Conservation (phyloP, 495 filamentous ascomycete genomes). For the Neurospora sp. region DNA sequence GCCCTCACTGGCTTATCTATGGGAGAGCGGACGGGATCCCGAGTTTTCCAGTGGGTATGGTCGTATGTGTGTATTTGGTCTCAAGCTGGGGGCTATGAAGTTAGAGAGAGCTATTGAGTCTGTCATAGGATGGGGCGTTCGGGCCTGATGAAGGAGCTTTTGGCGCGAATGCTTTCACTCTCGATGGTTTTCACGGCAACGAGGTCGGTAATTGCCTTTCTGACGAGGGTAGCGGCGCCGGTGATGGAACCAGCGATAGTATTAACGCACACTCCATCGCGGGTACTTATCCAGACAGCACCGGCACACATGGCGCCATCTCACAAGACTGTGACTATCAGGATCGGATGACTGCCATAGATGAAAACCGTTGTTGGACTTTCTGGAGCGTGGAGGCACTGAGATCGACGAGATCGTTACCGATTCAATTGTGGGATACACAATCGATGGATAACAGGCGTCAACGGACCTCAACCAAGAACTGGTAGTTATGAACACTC, state of each 20-base stretch:
- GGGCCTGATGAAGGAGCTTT: background rate
- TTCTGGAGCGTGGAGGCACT: background rate
- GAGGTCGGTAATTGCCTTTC: background rate
- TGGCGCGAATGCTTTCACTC: background rate
- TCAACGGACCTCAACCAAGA: background rate
- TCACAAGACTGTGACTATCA: background rate
- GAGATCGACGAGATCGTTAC: background rate
- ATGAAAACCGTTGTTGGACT: background rate
- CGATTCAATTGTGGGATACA: background rate
- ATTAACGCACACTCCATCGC: no score
- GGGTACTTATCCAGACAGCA: no score
- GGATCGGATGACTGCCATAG: background rate
- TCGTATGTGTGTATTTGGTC: constrained; percentile 23
- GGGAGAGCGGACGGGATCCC: constrained; percentile 44
- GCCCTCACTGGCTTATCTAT: constrained; percentile 26
- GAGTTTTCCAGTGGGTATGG: constrained; percentile 34
- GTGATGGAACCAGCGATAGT: background rate
- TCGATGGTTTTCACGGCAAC: background rate
- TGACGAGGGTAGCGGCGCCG: background rate
- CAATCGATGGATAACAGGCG: background rate
- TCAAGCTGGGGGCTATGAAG: background rate
- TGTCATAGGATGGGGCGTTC: background rate
- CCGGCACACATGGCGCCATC: background rate
- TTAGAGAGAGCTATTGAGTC: background rate
- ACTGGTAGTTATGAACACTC: background rate